Conservation (phyloP, 2,329 filamentous ascomycete species). For the Ilyonectria mors-panacis region DNA sequence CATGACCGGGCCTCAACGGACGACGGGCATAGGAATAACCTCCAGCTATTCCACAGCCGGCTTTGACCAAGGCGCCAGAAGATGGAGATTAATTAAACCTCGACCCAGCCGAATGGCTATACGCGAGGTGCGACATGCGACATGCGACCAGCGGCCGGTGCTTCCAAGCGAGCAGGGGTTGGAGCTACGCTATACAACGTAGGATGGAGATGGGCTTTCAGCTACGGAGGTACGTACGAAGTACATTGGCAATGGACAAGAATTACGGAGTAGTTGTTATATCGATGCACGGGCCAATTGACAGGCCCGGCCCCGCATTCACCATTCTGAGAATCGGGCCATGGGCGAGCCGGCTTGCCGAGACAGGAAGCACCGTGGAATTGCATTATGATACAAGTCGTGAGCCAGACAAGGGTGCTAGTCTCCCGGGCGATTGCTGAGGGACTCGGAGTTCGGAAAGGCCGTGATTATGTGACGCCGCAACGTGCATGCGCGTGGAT, state of each 20-base stretch:
- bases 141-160: background rate
- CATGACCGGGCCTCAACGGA: conserved; percentile 8
- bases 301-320: conserved; percentile 3
- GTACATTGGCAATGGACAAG: background rate
- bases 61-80: background rate
- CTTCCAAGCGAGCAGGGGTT: conserved; percentile 1
- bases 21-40: conserved; percentile 15
- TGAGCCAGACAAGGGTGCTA: conserved; percentile 19
- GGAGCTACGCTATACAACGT: background rate
- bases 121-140: background rate
- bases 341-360: background rate
- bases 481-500: conserved; percentile 15
- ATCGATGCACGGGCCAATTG: conserved; percentile 18
- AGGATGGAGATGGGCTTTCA: background rate
- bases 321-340: conserved; percentile 5
- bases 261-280: background rate
- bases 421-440: conserved; percentile 9
- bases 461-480: conserved; percentile 2
- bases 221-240: background rate
- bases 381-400: conserved; percentile 12
- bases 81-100: conserved; percentile 1
- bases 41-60: conserved; percentile 4
- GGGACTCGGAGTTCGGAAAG: conserved; percentile 16
- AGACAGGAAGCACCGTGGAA: conserved; percentile 1
- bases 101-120: background rate